These are phyloP conservation scores for Hebeloma cylindrosporum DNA, from an alignment of 768 basidiomycete genomes.

Conservation along the genomic window DNA sequence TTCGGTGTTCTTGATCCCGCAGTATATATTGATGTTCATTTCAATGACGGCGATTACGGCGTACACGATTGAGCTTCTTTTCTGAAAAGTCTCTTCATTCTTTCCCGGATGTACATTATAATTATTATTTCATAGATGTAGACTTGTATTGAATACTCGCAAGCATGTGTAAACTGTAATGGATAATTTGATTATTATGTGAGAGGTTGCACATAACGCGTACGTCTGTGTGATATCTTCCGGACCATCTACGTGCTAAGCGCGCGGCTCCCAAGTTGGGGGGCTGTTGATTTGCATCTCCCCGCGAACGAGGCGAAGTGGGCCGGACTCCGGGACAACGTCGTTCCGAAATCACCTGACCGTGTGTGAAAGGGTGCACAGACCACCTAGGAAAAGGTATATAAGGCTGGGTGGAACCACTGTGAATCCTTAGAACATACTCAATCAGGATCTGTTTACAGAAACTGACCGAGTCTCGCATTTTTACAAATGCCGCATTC, in stretches of 20 bases:
- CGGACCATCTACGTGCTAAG: no score
- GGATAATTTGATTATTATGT: no score
- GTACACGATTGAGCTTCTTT: slow-evolving; percentile 43
- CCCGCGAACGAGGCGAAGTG: no score
- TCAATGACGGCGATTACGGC: slow-evolving; percentile 51
- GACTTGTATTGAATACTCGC: no score
- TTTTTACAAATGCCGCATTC: slow-evolving; percentile 74
- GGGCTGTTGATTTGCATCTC: no score
- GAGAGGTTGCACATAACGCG: no score
- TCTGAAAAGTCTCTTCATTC: no score
- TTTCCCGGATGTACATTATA: slow-evolving; percentile 7
- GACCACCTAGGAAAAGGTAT: slow-evolving; percentile 28
- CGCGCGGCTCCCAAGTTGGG: no score
- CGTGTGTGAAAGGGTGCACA: slow-evolving; percentile 25
- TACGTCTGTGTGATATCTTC: no score
- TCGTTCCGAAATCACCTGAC: slow-evolving; percentile 14
- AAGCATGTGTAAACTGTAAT: no score
- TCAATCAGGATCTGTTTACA: slow-evolving; percentile 83
- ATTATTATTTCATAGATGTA: not conserved
- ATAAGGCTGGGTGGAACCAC: slow-evolving; percentile 19
- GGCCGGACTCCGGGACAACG: not conserved
- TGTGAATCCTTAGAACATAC: slow-evolving; percentile 61
- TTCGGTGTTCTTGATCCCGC: slow-evolving; percentile 63
- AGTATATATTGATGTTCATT: slow-evolving; percentile 52
- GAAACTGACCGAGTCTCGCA: slow-evolving; percentile 81